These are phyloP conservation scores for Populus davidiana DNA, from an alignment of 345 rosid genomes.

Conservation along the genomic window DNA sequence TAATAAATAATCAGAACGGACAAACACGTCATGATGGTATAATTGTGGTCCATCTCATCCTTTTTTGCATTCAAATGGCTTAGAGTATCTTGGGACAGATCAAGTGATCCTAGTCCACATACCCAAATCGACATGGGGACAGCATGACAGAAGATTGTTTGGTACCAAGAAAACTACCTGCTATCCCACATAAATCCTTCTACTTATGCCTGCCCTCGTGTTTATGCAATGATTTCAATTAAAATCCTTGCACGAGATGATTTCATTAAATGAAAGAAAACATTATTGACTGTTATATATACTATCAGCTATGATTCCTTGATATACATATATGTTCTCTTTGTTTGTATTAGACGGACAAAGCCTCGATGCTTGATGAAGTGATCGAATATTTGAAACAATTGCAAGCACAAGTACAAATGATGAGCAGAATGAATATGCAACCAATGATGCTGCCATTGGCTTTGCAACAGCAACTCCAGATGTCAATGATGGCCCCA, in stretches of 20 bases:
- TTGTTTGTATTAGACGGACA: constrained; percentile 58
- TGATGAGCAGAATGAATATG: constrained; percentile 76
- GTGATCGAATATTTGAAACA: constrained; percentile 93
- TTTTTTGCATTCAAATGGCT: constrained; percentile 17
- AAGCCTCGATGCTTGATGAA: constrained; percentile 96
- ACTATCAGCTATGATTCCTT: not conserved
- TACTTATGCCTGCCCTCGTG: constrained; percentile 1
- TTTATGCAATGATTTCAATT: not conserved
- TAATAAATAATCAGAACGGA: not conserved
- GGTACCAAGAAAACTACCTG: constrained; percentile 21
- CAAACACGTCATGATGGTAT: not conserved
- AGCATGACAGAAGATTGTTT: constrained; percentile 29
- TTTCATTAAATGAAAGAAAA: not conserved
- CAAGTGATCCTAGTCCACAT: constrained; percentile 50
- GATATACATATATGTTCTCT: not conserved
- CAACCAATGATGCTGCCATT: constrained; percentile 75
- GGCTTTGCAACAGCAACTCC: constrained; percentile 87
- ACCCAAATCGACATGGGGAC: constrained; percentile 21
- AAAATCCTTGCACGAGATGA: not conserved
- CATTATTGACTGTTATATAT: not conserved
- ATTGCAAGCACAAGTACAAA: constrained; percentile 76
- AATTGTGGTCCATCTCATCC: constrained; percentile 42
- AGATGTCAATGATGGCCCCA: constrained; percentile 74
- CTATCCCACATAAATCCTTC: constrained; percentile 26
- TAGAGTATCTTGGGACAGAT: constrained; percentile 31